Percentiles rank a stretch among this genome's conserved stretches.
Conservation (phyloP, 257 asterid genomes). For the Verbascum thapsus region DNA sequence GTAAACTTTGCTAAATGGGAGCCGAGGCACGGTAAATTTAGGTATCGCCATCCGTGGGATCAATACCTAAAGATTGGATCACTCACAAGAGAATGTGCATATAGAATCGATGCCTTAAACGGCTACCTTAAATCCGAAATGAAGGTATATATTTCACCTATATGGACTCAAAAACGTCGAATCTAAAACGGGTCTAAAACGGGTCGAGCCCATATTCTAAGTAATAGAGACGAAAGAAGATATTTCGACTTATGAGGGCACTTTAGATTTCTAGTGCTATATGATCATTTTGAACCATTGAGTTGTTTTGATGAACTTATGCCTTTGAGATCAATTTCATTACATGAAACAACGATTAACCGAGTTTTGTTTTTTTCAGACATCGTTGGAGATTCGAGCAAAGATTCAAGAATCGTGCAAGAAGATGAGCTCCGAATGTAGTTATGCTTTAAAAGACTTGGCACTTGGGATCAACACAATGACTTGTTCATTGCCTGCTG, state of each 20-base stretch:
- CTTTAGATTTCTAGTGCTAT: no score
- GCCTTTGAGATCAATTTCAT: no score
- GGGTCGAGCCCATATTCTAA: no score
- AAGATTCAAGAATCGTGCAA: constrained; percentile 39
- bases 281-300: no score
- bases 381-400: constrained; percentile 25
- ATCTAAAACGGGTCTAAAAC: no score
- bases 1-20: constrained; percentile 38
- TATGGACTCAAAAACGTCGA: no score
- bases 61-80: constrained; percentile 35
- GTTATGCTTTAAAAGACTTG: constrained; percentile 38
- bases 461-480: constrained; percentile 35
- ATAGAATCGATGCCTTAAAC: constrained; percentile 32
- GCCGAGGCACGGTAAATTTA: constrained; percentile 35
- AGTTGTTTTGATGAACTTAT: no score
- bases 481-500: constrained; percentile 29
- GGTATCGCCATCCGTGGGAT: constrained; percentile 42
- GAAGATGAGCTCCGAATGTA: constrained; percentile 42
- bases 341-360: no score
- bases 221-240: no score
- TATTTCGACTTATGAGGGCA: no score
- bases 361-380: constrained; percentile 14
- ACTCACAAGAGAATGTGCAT: constrained; percentile 35
- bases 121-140: constrained; percentile 25
- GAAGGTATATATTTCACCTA: constrained; percentile 11